A percentile compares a stretch with the other conserved stretches of the same genome.
Evolutionary conservation across 2,329 filamentous ascomycete genomes (phyloP).

Genomic region (Venturia effusa): DNA sequence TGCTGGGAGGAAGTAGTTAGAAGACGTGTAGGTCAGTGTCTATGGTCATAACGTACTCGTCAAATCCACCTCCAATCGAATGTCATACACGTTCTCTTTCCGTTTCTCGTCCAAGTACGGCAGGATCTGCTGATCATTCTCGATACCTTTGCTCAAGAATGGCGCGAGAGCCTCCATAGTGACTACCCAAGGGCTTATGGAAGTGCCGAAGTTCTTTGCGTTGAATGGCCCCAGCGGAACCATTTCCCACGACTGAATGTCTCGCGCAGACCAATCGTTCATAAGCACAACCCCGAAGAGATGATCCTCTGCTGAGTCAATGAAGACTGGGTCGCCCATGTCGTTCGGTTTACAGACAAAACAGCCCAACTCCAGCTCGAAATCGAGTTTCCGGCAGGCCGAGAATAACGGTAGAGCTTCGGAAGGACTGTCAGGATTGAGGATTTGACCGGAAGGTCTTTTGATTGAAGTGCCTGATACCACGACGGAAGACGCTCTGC

Average conservation of each 20-base stretch:
- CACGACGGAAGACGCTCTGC: constrained; percentile 64
- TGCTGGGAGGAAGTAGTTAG: constrained; percentile 20
- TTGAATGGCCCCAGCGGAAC: constrained; percentile 75
- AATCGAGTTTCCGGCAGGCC: constrained; percentile 57
- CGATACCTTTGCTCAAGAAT: constrained; percentile 45
- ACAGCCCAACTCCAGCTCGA: constrained; percentile 71
- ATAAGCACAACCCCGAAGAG: constrained; percentile 73
- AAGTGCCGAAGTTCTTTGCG: constrained; percentile 73
- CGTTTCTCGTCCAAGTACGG: constrained; percentile 55
- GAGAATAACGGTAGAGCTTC: constrained; percentile 53
- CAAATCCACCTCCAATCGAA: constrained; percentile 55
- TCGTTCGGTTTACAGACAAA: constrained; percentile 57
- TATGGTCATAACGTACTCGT: constrained; percentile 25
- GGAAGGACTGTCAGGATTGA: constrained; percentile 45
- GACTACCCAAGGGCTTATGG: constrained; percentile 70
- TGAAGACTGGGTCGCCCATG: constrained; percentile 52
- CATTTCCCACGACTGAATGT: constrained; percentile 66
- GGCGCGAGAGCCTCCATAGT: constrained; percentile 64
- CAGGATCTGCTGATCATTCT: constrained; percentile 44
- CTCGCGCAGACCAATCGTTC: constrained; percentile 71
- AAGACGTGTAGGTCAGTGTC: neutral
- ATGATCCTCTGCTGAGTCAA: constrained; percentile 55
- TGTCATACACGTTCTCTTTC: constrained; percentile 53
- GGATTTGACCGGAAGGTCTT: constrained; percentile 66
- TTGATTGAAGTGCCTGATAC: constrained; percentile 62